Conservation (phyloP, 1,284 basidiomycete species). For the Cutaneotrichosporon sp. region DNA sequence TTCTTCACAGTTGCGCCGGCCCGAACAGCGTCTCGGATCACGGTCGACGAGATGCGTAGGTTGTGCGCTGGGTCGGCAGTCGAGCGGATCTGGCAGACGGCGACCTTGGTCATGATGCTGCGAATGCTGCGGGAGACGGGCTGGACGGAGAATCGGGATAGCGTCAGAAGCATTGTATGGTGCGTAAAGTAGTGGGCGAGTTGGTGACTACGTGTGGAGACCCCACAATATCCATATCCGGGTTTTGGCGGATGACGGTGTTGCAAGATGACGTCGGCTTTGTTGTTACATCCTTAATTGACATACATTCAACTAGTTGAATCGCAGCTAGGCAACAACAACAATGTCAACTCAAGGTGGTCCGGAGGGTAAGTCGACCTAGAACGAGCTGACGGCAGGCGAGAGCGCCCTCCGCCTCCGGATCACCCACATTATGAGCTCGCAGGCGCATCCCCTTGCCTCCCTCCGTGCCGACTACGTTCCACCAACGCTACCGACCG, state of each 20-base stretch:
- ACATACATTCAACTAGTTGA: too few species aligned
- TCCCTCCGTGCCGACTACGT: conserved; percentile 36
- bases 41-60: conserved; percentile 38
- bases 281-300: background rate
- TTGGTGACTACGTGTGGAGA: too few species aligned
- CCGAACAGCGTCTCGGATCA: conserved; percentile 52
- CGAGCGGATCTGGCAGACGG: conserved; percentile 44
- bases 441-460: conserved; percentile 45
- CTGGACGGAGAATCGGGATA: background rate
- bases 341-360: conserved; percentile 25
- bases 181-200: background rate
- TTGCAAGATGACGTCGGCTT: conserved; percentile 4
- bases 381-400: conserved; percentile 16
- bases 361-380: conserved; percentile 22
- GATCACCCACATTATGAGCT: conserved; percentile 53
- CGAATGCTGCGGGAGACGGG: background rate
- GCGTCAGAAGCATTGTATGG: conserved; percentile 1
- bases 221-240: background rate
- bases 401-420: conserved; percentile 46
- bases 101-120: conserved; percentile 31
- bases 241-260: too few species aligned
- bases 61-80: conserved; percentile 48
- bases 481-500: conserved; percentile 61
- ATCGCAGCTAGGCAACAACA: background rate
- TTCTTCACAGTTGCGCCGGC: conserved; percentile 51